These are phyloP conservation scores for Claviceps arundinis DNA, from an alignment of 2,329 filamentous ascomycete species.

Conservation along the genomic window DNA sequence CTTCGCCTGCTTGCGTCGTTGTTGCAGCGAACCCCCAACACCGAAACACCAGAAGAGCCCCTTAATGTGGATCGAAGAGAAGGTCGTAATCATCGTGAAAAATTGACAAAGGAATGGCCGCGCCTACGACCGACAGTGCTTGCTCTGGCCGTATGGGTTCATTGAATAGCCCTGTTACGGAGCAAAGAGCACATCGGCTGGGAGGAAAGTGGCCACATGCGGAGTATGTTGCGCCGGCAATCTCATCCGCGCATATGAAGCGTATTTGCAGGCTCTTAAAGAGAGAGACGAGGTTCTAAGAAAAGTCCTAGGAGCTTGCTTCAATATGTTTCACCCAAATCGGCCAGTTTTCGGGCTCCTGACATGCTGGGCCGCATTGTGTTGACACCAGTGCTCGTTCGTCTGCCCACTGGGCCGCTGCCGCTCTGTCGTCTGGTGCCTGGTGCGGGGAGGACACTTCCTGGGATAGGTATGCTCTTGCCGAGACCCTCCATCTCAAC, in stretches of 20 bases:
- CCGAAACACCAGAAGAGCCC: conserved; percentile 1
- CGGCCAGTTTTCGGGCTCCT: conserved; percentile 28
- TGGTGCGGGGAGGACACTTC: conserved; percentile 34
- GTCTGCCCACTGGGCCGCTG: conserved; percentile 26
- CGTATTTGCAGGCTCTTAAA: too few relatives aligned
- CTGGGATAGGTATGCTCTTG: conserved; percentile 27
- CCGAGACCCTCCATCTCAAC: conserved; percentile 27
- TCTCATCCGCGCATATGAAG: conserved; percentile 1
- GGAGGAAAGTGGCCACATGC: conserved; percentile 2
- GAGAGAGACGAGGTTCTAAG: too few relatives aligned
- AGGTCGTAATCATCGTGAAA: conserved; percentile 5
- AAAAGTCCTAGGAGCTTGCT: not conserved
- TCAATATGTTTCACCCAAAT: conserved; percentile 43
- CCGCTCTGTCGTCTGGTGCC: conserved; percentile 30
- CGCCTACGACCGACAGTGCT: conserved; percentile 1
- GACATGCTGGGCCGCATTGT: conserved; percentile 19
- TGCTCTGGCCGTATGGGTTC: conserved; percentile 4
- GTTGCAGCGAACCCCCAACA: not conserved
- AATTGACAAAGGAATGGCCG: conserved; percentile 1
- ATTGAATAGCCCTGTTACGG: conserved; percentile 1
- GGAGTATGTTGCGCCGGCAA: conserved; percentile 5
- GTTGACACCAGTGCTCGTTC: conserved; percentile 26
- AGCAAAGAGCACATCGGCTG: conserved; percentile 4
- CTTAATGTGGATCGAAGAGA: not conserved
- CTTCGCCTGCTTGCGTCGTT: not conserved